Percentiles rank a stretch among this genome's conserved stretches.
Conservation (phyloP, 2,329 filamentous ascomycete species). For the Acephala macrosclerotiorum region DNA sequence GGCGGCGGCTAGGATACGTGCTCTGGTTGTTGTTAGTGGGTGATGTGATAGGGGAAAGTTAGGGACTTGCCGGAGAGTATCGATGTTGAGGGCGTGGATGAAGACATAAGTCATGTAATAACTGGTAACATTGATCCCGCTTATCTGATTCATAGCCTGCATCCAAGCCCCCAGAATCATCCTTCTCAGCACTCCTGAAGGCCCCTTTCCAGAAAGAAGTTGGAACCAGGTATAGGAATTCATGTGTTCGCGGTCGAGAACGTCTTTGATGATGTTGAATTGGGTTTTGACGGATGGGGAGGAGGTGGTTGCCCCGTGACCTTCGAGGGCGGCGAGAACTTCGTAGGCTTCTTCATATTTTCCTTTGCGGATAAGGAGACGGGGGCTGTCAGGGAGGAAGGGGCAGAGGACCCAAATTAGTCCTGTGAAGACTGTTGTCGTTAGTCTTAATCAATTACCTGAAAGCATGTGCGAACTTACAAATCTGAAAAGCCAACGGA, state of each 20-base stretch:
- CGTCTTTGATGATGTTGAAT: conserved; percentile 50
- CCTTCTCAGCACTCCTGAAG: conserved; percentile 51
- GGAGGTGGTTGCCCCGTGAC: conserved; percentile 46
- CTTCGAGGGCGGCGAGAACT: conserved; percentile 57
- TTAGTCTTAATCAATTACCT: no score
- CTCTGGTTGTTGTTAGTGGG: conserved; percentile 30
- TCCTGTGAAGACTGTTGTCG: conserved; percentile 42
- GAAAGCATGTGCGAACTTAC: no score
- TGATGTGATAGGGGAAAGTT: background rate
- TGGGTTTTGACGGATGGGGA: conserved; percentile 46
- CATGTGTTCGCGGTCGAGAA: conserved; percentile 49
- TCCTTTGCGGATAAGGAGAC: conserved; percentile 73
- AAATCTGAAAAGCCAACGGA: conserved; percentile 45
- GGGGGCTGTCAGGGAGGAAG: conserved; percentile 74
- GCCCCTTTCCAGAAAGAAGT: conserved; percentile 52
- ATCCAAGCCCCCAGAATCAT: conserved; percentile 56
- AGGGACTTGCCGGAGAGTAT: conserved; percentile 37
- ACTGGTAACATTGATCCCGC: conserved; percentile 49
- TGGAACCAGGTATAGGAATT: conserved; percentile 49
- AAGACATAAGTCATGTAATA: conserved; percentile 50
- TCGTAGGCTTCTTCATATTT: conserved; percentile 62
- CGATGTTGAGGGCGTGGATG: conserved; percentile 49
- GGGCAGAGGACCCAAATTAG: conserved; percentile 46
- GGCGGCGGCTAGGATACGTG: conserved; percentile 53
- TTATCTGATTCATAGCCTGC: conserved; percentile 58